Evolutionary conservation across 78 protist genomes (phyloP).

Genomic region (Carpediemonas membranifera): DNA sequence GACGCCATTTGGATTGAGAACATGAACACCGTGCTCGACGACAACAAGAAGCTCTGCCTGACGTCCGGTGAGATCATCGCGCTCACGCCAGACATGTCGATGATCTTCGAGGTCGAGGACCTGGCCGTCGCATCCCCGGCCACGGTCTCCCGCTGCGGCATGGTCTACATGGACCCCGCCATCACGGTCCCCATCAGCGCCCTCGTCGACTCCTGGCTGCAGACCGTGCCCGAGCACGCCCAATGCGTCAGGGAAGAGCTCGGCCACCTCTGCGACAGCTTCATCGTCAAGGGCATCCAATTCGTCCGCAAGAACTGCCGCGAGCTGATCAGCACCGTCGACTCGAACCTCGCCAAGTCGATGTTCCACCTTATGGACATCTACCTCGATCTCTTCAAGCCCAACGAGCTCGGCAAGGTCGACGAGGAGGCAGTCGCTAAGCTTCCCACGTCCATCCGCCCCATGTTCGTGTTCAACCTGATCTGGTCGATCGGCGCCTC

Average conservation of each 20-base stretch:
- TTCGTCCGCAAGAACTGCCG: conserved; percentile 29
- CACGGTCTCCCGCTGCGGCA: conserved; percentile 31
- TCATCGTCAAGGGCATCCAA: not conserved
- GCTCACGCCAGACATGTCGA: conserved; percentile 37
- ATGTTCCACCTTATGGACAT: conserved; percentile 37
- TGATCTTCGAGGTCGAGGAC: conserved; percentile 41
- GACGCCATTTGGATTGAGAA: conserved; percentile 38
- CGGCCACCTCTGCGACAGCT: conserved; percentile 5
- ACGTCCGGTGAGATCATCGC: conserved; percentile 58
- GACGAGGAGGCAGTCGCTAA: not conserved
- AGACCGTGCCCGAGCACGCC: too few species aligned
- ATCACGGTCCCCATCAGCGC: conserved; percentile 30
- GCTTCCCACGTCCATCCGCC: not conserved
- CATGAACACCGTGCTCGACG: conserved; percentile 75
- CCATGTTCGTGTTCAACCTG: conserved; percentile 37
- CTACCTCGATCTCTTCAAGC: conserved; percentile 11
- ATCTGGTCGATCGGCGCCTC: conserved; percentile 56
- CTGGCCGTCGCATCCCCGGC: conserved; percentile 26
- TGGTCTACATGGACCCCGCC: conserved; percentile 26
- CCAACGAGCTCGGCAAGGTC: not conserved
- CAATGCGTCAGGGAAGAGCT: not conserved
- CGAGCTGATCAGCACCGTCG: conserved; percentile 39
- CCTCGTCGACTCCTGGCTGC: not conserved
- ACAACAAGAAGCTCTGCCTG: conserved; percentile 75
- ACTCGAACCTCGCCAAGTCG: conserved; percentile 16